Conservation (phyloP, 2,329 filamentous ascomycete genomes). For the Fusarium chuoi region DNA sequence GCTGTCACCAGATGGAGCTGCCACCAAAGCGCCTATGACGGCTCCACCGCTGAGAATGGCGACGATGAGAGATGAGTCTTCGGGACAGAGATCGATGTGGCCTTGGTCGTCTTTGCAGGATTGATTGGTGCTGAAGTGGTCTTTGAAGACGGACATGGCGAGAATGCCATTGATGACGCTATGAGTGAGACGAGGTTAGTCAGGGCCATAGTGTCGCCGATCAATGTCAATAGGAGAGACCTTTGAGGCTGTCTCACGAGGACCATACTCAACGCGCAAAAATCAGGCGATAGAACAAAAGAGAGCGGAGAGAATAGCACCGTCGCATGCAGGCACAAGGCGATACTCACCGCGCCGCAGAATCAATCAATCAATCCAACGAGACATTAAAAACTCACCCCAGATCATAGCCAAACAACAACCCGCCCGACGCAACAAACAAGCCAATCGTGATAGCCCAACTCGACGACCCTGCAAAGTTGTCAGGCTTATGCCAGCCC, state of each 20-base stretch:
- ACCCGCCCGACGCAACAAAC: conserved; percentile 75
- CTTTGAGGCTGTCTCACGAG: background rate
- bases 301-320: background rate
- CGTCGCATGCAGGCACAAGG: background rate
- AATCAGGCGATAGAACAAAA: background rate
- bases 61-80: conserved; percentile 77
- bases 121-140: conserved; percentile 69
- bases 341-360: conserved; percentile 1
- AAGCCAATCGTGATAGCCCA: conserved; percentile 77
- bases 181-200: conserved; percentile 36
- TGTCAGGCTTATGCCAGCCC: conserved; percentile 79
- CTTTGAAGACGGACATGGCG: conserved; percentile 74
- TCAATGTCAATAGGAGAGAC: conserved; percentile 12
- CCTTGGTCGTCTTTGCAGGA: conserved; percentile 54
- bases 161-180: conserved; percentile 75
- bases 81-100: conserved; percentile 59
- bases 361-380: background rate
- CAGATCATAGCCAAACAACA: conserved; percentile 77
- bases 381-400: conserved; percentile 60
- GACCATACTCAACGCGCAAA: background rate
- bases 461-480: conserved; percentile 77
- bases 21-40: conserved; percentile 75
- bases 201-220: background rate
- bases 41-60: conserved; percentile 86
- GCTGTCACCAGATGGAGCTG: conserved; percentile 76